Conservation (phyloP, 2,329 filamentous ascomycete genomes). For the Hymenoscyphus occultus region DNA sequence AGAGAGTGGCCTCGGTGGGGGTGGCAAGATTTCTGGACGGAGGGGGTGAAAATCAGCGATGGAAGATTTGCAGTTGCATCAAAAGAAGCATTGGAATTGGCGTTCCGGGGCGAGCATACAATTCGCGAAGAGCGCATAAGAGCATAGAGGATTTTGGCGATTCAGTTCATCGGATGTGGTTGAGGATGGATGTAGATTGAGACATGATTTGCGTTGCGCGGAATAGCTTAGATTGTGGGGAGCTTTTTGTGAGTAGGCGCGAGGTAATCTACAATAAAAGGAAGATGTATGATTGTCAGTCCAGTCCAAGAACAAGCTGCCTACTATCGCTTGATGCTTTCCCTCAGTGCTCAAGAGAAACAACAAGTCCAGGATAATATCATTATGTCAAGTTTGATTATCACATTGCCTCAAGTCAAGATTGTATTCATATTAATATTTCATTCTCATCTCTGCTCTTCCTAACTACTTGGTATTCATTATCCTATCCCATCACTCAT, state of each 20-base stretch:
- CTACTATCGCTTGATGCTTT: no score
- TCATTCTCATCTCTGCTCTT: slow-evolving; percentile 23
- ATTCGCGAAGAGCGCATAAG: not conserved
- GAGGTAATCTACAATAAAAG: no score
- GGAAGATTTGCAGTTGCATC: not conserved
- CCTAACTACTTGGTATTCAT: slow-evolving; percentile 3
- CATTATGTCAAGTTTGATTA: not conserved
- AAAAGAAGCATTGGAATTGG: slow-evolving; percentile 5
- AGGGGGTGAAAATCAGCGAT: slow-evolving; percentile 7
- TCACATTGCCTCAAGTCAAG: not conserved
- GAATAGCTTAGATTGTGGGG: no score
- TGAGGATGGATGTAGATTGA: not conserved
- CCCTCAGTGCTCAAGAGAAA: no score
- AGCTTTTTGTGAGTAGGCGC: no score
- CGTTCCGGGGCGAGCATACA: slow-evolving; percentile 1
- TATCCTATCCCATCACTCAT: slow-evolving; percentile 15
- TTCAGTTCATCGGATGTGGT: not conserved
- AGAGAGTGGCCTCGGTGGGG: not conserved
- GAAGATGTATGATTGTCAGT: no score
- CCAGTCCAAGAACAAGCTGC: no score
- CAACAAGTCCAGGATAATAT: no score
- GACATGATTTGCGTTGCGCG: not conserved
- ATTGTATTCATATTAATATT: slow-evolving; percentile 6
- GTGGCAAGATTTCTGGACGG: slow-evolving; percentile 16
- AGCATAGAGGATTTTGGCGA: not conserved